phyloP scores from a whole-genome alignment of 2,329 filamentous ascomycete genomes.

The Fusarium odoratissimum region DNA sequence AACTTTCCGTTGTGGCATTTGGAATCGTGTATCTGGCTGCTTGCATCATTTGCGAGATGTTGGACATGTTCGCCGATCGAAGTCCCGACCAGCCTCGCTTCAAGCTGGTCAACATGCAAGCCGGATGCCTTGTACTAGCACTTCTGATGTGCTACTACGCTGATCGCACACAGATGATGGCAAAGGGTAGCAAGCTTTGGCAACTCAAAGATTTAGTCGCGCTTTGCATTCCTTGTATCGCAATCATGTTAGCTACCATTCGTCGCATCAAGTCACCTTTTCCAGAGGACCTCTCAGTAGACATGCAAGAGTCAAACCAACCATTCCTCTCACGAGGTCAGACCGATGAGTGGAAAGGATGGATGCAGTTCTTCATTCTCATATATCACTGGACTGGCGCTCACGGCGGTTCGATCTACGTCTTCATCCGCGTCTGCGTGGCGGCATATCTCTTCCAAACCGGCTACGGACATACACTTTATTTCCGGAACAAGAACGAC shows the following conservation, averaged over 20 bases:
- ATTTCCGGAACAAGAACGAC: constrained; percentile 66
- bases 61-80: constrained; percentile 4
- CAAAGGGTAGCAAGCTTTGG: constrained; percentile 34
- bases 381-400: constrained; percentile 69
- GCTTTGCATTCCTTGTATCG: constrained; percentile 1
- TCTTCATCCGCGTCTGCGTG: constrained; percentile 64
- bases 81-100: not conserved
- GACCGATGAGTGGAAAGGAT: constrained; percentile 74
- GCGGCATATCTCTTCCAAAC: constrained; percentile 71
- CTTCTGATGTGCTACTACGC: constrained; percentile 42
- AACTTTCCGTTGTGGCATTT: constrained; percentile 30
- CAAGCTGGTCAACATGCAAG: constrained; percentile 33
- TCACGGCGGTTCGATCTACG: constrained; percentile 59
- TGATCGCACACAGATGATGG: constrained; percentile 45
- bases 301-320: not conserved
- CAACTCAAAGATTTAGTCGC: constrained; percentile 25
- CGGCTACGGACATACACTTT: constrained; percentile 69
- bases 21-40: constrained; percentile 16
- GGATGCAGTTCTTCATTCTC: constrained; percentile 66
- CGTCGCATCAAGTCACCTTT: not conserved
- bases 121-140: constrained; percentile 35
- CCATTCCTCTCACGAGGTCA: constrained; percentile 48
- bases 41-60: constrained; percentile 28
- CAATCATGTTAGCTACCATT: constrained; percentile 15
- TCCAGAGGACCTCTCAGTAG: rapidly evolving